Percentiles rank a stretch among this genome's conserved stretches.
Conservation (phyloP, 495 filamentous ascomycete genomes). For the Aspergillus carlsbadensis region DNA sequence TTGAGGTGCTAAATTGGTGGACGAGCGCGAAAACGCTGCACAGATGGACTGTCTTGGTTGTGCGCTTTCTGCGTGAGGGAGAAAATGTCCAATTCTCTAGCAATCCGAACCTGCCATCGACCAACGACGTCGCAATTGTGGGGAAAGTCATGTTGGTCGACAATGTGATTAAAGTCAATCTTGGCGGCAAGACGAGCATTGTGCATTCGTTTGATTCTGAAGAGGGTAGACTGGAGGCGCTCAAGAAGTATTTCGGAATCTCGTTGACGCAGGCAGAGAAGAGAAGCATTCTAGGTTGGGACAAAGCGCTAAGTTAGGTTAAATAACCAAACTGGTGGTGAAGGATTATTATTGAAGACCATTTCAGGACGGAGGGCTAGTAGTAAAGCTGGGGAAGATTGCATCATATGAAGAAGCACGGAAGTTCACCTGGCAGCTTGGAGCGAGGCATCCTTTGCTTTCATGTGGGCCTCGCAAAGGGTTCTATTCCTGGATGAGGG, state of each 20-base stretch:
- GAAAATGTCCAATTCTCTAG: conserved; percentile 18
- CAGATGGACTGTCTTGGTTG: conserved; percentile 48
- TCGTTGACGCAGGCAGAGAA: conserved; percentile 2
- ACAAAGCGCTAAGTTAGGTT: not conserved
- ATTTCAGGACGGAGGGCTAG: not conserved
- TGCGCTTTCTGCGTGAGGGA: conserved; percentile 54
- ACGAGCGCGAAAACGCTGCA: conserved; percentile 51
- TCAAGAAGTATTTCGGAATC: conserved; percentile 14
- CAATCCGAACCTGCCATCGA: not conserved
- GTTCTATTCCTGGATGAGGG: not conserved
- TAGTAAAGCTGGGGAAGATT: not conserved
- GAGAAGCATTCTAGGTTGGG: not conserved
- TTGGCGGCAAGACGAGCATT: conserved; percentile 55
- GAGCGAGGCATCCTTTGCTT: conserved; percentile 3
- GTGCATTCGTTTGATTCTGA: conserved; percentile 49
- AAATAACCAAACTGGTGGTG: too few relatives aligned
- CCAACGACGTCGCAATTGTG: conserved; percentile 36
- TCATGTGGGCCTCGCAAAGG: conserved; percentile 4
- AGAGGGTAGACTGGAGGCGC: conserved; percentile 38
- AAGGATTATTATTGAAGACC: not conserved
- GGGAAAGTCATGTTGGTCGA: conserved; percentile 61
- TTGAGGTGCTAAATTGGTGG: conserved; percentile 62
- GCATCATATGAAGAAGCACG: conserved; percentile 2
- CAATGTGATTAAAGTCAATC: conserved; percentile 55
- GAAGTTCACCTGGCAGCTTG: too few relatives aligned